phyloP scores from a whole-genome alignment of 2,329 filamentous ascomycete genomes.

The Fusarium newnesense region DNA sequence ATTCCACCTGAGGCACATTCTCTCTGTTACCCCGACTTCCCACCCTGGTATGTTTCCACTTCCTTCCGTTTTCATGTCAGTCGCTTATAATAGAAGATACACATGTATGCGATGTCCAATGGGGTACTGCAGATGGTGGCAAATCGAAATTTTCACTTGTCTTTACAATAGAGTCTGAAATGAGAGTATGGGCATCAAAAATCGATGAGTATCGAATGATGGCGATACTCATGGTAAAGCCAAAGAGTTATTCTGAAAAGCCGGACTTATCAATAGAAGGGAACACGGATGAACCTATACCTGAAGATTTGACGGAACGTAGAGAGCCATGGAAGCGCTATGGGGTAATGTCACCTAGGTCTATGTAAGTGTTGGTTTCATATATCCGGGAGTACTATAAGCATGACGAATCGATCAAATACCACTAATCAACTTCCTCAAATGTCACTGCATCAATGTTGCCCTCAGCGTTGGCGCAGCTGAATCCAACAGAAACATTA shows the following conservation, averaged over 20 bases:
- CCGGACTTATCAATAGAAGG: rapidly evolving
- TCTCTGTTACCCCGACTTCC: too few relatives aligned
- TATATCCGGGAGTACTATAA: rapidly evolving
- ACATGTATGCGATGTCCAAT: rapidly evolving
- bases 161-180: rapidly evolving
- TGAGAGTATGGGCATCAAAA: background rate
- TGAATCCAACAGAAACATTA: background rate
- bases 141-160: background rate
- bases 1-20: rapidly evolving
- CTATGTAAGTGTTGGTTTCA: rapidly evolving
- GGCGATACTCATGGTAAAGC: rapidly evolving
- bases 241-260: rapidly evolving
- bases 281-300: rapidly evolving
- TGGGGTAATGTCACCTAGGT: rapidly evolving
- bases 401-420: rapidly evolving
- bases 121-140: rapidly evolving
- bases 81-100: rapidly evolving
- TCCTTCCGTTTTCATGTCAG: rapidly evolving
- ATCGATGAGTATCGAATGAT: background rate
- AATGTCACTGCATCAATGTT: background rate
- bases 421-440: background rate
- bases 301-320: background rate
- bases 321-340: background rate
- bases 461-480: background rate
- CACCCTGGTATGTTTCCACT: rapidly evolving